Conservation (phyloP, 192 early-diverging fungal species). For the Coemansia sp. region DNA sequence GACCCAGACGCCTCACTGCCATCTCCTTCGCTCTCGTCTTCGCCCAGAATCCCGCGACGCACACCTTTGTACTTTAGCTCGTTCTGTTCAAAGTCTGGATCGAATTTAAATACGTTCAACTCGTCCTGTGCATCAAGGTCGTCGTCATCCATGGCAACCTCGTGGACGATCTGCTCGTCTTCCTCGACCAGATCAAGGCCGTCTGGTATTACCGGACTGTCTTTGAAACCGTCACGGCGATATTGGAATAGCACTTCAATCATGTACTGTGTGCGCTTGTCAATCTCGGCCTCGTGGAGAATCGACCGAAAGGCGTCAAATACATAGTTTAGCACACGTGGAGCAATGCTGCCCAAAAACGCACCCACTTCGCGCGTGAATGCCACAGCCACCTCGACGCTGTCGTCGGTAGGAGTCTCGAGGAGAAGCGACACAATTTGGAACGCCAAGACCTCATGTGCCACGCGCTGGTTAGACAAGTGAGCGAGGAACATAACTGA, state of each 20-base stretch:
- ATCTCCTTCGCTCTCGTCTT: constrained; percentile 54
- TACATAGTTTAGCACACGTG: constrained; percentile 75
- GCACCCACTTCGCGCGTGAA: constrained; percentile 90
- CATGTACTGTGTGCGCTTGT: constrained; percentile 95
- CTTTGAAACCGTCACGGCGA: constrained; percentile 90
- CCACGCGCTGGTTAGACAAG: constrained; percentile 86
- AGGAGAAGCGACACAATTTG: constrained; percentile 81
- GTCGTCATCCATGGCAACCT: constrained; percentile 78
- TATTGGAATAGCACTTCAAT: constrained; percentile 96
- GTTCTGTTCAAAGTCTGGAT: constrained; percentile 76
- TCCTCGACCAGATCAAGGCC: constrained; percentile 91
- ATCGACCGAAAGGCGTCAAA: constrained; percentile 92
- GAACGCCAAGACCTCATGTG: constrained; percentile 84
- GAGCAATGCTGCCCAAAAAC: constrained; percentile 73
- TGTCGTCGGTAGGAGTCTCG: constrained; percentile 87
- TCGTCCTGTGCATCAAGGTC: constrained; percentile 76
- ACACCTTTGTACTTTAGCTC: constrained; percentile 81
- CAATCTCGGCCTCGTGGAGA: constrained; percentile 90
- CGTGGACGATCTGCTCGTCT: constrained; percentile 94
- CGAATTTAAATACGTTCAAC: constrained; percentile 82
- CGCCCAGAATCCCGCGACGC: constrained; percentile 84
- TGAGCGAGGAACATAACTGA: constrained; percentile 86
- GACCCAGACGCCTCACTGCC: constrained; percentile 31
- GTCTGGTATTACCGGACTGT: constrained; percentile 70
- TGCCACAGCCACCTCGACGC: constrained; percentile 92